These are phyloP conservation scores for Phytophthora quininea DNA, from an alignment of 352 stramenopile species.

Conservation along the genomic window DNA sequence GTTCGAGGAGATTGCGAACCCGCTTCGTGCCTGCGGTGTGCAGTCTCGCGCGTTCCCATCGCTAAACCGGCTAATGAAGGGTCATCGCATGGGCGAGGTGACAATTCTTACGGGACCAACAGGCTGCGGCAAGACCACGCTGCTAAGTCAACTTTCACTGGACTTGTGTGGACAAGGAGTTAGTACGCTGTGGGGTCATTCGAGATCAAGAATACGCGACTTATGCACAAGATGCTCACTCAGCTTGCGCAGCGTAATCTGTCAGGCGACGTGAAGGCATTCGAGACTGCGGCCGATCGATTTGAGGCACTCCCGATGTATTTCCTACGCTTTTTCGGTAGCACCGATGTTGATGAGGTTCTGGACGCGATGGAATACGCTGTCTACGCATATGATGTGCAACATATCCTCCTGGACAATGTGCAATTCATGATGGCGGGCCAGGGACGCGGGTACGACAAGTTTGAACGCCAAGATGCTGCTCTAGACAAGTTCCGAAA, in stretches of 20 bases:
- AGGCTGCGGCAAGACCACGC: slow-evolving; percentile 94
- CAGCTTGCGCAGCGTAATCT: slow-evolving; percentile 89
- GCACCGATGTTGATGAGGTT: slow-evolving; percentile 94
- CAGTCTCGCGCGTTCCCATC: slow-evolving; percentile 93
- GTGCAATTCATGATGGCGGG: slow-evolving; percentile 99
- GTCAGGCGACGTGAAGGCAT: slow-evolving; percentile 74
- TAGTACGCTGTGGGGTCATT: slow-evolving; percentile 98
- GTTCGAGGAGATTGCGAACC: slow-evolving; percentile 96
- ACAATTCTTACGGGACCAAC: slow-evolving; percentile 98
- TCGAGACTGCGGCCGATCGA: slow-evolving; percentile 79
- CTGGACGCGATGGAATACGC: slow-evolving; percentile 99
- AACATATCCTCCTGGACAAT: slow-evolving; percentile 99
- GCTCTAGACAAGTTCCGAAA: slow-evolving; percentile 96
- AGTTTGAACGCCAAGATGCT: slow-evolving; percentile 91
- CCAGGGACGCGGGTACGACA: slow-evolving; percentile 85
- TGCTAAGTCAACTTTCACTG: slow-evolving; percentile 92
- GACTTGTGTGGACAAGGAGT: slow-evolving; percentile 95
- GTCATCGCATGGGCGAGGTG: slow-evolving; percentile 97
- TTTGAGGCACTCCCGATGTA: slow-evolving; percentile 97
- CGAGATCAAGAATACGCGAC: slow-evolving; percentile 98
- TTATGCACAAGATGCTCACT: slow-evolving; percentile 98
- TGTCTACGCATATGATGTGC: slow-evolving; percentile 97
- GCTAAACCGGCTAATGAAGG: slow-evolving; percentile 97
- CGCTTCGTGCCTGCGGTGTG: slow-evolving; percentile 92
- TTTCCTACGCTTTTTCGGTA: slow-evolving; percentile 99